Evolutionary conservation across 176 grass and related monocot genomes (phyloP).

Genomic region (Neostapfia colusana): DNA sequence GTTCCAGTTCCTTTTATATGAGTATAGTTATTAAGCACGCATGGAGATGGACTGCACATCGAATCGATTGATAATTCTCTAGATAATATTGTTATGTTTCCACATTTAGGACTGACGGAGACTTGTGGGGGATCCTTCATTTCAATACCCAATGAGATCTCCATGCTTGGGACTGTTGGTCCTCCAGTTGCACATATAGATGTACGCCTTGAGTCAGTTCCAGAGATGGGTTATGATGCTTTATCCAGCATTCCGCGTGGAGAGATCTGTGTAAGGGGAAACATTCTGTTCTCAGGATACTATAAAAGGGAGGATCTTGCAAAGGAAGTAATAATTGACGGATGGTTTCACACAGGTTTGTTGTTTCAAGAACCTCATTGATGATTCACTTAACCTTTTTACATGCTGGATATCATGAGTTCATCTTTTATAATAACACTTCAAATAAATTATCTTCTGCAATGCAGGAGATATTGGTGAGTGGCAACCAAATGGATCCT

Average conservation of each 20-base stretch:
- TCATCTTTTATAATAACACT: not conserved
- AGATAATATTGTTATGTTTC: slow-evolving; percentile 23
- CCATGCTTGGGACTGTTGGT: slow-evolving; percentile 86
- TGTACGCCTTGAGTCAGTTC: slow-evolving; percentile 76
- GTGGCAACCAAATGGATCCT: slow-evolving; percentile 76
- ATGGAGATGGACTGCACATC: not conserved
- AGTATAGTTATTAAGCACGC: not conserved
- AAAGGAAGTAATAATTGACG: slow-evolving; percentile 81
- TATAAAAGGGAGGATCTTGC: slow-evolving; percentile 82
- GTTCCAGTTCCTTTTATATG: slow-evolving; percentile 11
- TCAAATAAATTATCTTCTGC: slow-evolving; percentile 23
- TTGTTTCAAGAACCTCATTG: slow-evolving; percentile 20
- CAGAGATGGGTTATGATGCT: slow-evolving; percentile 91
- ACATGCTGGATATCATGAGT: not conserved
- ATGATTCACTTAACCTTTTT: not conserved
- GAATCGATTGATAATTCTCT: not conserved
- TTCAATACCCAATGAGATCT: slow-evolving; percentile 63
- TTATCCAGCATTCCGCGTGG: slow-evolving; percentile 61
- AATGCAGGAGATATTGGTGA: slow-evolving; percentile 88
- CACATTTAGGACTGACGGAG: slow-evolving; percentile 79
- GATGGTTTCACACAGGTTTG: slow-evolving; percentile 99
- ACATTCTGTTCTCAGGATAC: slow-evolving; percentile 80
- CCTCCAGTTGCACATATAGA: slow-evolving; percentile 67
- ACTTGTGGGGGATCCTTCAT: slow-evolving; percentile 76
- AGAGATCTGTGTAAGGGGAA: slow-evolving; percentile 83